Percentiles rank a stretch among this genome's conserved stretches.
Evolutionary conservation across 2,329 filamentous ascomycete genomes (phyloP).

Genomic region (Xylariaceae sp.): DNA sequence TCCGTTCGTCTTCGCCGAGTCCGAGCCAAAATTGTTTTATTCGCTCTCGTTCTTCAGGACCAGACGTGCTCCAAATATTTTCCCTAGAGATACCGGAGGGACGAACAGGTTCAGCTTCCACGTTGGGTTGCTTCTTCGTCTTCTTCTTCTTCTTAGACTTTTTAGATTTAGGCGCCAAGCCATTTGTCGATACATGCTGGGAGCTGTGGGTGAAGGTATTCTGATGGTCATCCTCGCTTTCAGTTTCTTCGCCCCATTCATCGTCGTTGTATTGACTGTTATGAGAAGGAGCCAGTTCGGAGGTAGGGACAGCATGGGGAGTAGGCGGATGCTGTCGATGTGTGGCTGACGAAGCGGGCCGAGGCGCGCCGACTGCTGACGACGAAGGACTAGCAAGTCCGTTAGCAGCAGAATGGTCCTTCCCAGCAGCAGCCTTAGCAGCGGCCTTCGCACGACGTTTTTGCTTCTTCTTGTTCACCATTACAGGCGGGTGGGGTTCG

Average conservation of each 20-base stretch:
- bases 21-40: conserved; percentile 99
- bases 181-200: conserved; percentile 36
- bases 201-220: conserved; percentile 38
- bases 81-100: conserved; percentile 57
- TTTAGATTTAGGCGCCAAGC: conserved; percentile 41
- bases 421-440: conserved; percentile 55
- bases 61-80: conserved; percentile 96
- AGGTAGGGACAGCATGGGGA: conserved; percentile 9
- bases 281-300: conserved; percentile 10
- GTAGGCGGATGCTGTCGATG: conserved; percentile 18
- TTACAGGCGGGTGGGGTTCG: conserved; percentile 35
- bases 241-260: conserved; percentile 49
- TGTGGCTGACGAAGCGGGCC: conserved; percentile 17
- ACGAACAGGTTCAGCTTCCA: conserved; percentile 22
- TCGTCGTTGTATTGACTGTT: conserved; percentile 38
- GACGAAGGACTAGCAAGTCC: conserved; percentile 38
- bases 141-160: conserved; percentile 69
- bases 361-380: conserved; percentile 26
- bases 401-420: conserved; percentile 39
- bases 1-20: conserved; percentile 87
- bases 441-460: conserved; percentile 86
- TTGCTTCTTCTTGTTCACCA: conserved; percentile 89
- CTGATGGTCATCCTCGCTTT: conserved; percentile 51
- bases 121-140: conserved; percentile 35
- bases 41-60: conserved; percentile 87